phyloP scores from a whole-genome alignment of 768 basidiomycete species.

The Leccinellum albellum region DNA sequence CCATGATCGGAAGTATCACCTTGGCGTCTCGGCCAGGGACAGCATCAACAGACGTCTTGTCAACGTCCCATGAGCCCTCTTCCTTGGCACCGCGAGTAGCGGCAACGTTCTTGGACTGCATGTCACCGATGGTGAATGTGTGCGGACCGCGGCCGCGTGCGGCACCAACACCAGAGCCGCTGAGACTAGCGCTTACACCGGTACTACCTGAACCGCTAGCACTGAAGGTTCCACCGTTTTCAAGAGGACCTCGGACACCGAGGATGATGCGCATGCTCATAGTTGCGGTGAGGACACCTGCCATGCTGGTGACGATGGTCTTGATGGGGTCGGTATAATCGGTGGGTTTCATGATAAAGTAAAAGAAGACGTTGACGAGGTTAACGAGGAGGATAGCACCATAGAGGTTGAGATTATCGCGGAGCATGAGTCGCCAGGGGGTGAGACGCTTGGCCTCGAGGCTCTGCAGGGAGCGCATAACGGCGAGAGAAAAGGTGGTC shows the following conservation, averaged over 20 bases:
- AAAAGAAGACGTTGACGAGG: conserved; percentile 81
- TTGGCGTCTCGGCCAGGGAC: conserved; percentile 35
- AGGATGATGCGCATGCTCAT: conserved; percentile 88
- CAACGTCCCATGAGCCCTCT: conserved; percentile 36
- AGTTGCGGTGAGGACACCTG: conserved; percentile 81
- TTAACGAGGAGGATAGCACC: conserved; percentile 78
- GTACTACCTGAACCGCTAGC: conserved; percentile 41
- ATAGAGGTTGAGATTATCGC: conserved; percentile 84
- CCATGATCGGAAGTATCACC: conserved; percentile 32
- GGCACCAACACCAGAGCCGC: conserved; percentile 14
- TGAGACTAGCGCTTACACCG: conserved; percentile 45
- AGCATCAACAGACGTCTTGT: conserved; percentile 40
- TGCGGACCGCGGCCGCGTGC: conserved; percentile 26
- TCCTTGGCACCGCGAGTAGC: conserved; percentile 37
- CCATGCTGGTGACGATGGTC: conserved; percentile 83
- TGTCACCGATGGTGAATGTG: conserved; percentile 46
- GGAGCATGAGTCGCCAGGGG: conserved; percentile 85
- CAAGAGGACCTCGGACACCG: conserved; percentile 72
- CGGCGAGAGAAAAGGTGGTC: conserved; percentile 24
- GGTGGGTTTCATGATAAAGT: conserved; percentile 77
- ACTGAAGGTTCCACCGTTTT: conserved; percentile 66
- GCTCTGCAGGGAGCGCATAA: conserved; percentile 22
- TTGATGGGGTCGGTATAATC: conserved; percentile 61
- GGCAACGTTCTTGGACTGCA: conserved; percentile 50
- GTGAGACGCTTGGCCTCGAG: conserved; percentile 46